These are phyloP conservation scores for Claviceps spartinae DNA, from an alignment of 2,329 filamentous ascomycete genomes.

Conservation along the genomic window DNA sequence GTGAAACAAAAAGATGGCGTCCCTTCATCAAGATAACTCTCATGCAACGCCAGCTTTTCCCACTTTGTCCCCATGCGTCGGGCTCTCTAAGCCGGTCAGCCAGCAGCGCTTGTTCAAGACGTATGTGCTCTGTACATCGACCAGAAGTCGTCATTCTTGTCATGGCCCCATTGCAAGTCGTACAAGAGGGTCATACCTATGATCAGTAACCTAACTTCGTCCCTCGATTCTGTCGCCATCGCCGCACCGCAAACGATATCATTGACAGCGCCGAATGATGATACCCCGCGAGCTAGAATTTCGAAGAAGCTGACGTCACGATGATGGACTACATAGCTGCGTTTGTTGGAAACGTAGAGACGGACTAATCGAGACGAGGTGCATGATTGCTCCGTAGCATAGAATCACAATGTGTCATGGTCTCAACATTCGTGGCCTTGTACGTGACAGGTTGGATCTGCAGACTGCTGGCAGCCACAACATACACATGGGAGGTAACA, in stretches of 20 bases:
- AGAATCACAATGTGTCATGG: not conserved
- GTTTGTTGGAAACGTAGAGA: not conserved
- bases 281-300: too few relatives aligned
- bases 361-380: not conserved
- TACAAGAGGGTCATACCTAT: not conserved
- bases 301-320: not conserved
- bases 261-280: too few relatives aligned
- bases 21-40: not conserved
- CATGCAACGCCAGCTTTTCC: not conserved
- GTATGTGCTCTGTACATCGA: not conserved
- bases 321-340: not conserved
- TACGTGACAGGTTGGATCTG: not conserved
- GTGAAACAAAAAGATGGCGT: too few relatives aligned
- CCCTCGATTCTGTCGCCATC: too few relatives aligned
- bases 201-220: too few relatives aligned
- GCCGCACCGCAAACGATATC: too few relatives aligned
- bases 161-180: not conserved
- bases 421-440: not conserved
- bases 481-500: too few relatives aligned
- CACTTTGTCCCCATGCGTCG: slow-evolving; percentile 17
- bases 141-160: not conserved
- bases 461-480: too few relatives aligned
- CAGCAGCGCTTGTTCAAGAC: slow-evolving; percentile 7
- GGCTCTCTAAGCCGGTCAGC: slow-evolving; percentile 17
- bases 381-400: not conserved